Percentiles rank a stretch among this genome's conserved stretches.
Conservation (phyloP, 2,329 filamentous ascomycete genomes). For the Cercospora sp. region DNA sequence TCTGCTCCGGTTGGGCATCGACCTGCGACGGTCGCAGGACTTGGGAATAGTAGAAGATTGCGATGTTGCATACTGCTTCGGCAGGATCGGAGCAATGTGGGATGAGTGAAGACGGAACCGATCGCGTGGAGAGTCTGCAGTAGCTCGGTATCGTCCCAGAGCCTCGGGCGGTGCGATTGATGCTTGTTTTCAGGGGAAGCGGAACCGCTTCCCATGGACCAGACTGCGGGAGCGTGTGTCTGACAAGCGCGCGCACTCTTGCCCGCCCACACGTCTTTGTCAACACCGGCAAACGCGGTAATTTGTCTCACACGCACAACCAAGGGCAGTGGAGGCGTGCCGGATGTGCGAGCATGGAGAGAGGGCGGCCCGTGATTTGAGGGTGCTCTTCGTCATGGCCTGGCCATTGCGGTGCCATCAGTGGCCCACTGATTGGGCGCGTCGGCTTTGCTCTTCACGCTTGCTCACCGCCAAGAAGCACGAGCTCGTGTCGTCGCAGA, state of each 20-base stretch:
- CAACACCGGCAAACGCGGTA: neutral
- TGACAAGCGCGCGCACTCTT: neutral
- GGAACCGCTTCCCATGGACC: neutral
- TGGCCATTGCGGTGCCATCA: neutral
- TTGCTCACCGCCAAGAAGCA: conserved; percentile 2
- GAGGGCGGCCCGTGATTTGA: neutral
- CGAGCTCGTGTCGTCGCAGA: neutral
- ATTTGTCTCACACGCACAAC: neutral
- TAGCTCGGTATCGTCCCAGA: conserved; percentile 2
- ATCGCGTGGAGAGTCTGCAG: neutral
- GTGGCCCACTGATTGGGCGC: conserved; percentile 1
- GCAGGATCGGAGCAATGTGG: neutral
- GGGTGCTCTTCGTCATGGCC: neutral
- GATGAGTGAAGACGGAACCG: conserved; percentile 42
- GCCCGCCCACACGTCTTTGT: neutral
- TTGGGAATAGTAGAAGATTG: neutral
- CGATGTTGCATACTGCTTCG: neutral
- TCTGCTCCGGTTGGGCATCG: neutral
- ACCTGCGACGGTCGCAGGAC: neutral
- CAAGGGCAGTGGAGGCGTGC: neutral
- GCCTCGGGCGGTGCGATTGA: conserved; percentile 5
- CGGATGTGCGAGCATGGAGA: neutral
- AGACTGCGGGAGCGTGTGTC: neutral
- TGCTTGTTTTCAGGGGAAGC: neutral
- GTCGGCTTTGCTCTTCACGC: neutral